Conservation (phyloP, 352 stramenopile species). For the Globisporangium solare region DNA sequence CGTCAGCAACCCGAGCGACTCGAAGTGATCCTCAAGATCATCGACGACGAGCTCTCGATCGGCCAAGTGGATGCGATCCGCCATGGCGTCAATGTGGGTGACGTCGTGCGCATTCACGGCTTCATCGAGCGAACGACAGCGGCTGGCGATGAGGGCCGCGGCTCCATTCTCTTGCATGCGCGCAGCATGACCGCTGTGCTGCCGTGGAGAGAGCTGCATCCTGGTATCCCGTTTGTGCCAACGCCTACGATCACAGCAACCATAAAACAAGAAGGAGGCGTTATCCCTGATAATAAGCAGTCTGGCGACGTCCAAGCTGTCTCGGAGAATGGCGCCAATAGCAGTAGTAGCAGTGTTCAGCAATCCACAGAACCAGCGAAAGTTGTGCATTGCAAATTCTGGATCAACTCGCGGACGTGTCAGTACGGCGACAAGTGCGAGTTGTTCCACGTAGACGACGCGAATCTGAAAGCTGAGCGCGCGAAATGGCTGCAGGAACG, state of each 20-base stretch:
- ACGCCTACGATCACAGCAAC: conserved; percentile 32
- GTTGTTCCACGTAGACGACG: conserved; percentile 45
- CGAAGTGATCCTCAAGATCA: conserved; percentile 79
- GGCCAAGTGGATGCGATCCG: conserved; percentile 65
- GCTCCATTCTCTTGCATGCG: conserved; percentile 38
- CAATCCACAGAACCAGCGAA: too few species aligned
- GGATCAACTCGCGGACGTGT: conserved; percentile 77
- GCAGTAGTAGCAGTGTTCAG: too few species aligned
- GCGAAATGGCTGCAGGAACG: conserved; percentile 62
- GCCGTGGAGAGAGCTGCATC: conserved; percentile 53
- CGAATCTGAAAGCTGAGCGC: conserved; percentile 43
- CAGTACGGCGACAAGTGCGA: conserved; percentile 63
- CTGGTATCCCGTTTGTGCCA: conserved; percentile 54
- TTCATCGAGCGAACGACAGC: conserved; percentile 38
- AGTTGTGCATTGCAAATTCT: conserved; percentile 67
- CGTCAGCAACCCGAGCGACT: conserved; percentile 25
- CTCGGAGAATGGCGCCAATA: too few species aligned
- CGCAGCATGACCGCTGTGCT: conserved; percentile 30
- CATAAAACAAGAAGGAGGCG: neutral
- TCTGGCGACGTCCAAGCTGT: too few species aligned
- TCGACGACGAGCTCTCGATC: conserved; percentile 51
- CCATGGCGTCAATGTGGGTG: conserved; percentile 56
- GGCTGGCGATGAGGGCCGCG: too few species aligned
- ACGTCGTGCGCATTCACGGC: conserved; percentile 57
- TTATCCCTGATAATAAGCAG: neutral